Percentiles rank a stretch among this genome's conserved stretches.
These are phyloP conservation scores for Parmelia sp. DNA, from an alignment of 495 filamentous ascomycete genomes.

Conservation along the genomic window DNA sequence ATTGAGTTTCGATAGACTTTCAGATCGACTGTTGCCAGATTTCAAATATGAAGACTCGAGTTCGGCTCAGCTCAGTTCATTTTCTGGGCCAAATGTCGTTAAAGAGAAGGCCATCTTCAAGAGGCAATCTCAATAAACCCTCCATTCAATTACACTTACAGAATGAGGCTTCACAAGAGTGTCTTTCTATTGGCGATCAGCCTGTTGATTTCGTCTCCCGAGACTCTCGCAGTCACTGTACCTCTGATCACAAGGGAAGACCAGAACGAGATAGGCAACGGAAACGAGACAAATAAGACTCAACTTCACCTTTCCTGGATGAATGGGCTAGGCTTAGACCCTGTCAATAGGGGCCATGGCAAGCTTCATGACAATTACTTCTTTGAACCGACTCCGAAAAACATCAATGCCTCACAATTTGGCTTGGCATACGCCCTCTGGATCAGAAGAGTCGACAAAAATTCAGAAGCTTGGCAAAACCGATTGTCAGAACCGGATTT, in stretches of 20 bases:
- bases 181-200: background rate
- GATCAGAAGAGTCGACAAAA: background rate
- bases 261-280: background rate
- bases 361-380: background rate
- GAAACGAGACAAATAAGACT: background rate
- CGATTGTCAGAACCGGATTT: background rate
- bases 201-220: background rate
- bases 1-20: too few relatives aligned
- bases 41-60: too few relatives aligned
- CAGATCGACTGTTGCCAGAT: too few relatives aligned
- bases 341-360: background rate
- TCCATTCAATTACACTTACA: background rate
- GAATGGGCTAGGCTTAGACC: conserved; percentile 1
- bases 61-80: too few relatives aligned
- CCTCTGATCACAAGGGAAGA: background rate
- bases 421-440: background rate
- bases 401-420: background rate
- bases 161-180: background rate
- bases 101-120: background rate
- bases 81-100: background rate
- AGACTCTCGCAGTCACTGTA: background rate
- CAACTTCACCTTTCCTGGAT: background rate
- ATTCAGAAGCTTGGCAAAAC: background rate
- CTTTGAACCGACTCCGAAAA: background rate
- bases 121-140: background rate